Evolutionary conservation across 345 rosid species (phyloP).

Genomic region (Anacardium occidentale): DNA sequence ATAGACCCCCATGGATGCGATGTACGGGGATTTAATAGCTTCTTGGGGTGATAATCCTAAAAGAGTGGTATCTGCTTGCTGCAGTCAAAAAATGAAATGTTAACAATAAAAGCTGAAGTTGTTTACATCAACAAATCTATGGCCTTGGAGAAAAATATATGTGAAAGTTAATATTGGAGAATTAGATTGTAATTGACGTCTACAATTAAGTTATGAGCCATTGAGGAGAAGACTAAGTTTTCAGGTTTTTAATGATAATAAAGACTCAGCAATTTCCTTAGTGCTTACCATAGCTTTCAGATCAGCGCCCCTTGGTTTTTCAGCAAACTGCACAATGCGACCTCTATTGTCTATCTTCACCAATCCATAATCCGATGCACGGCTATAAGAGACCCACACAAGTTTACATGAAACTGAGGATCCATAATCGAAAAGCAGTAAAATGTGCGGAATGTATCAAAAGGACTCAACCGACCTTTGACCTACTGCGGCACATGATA

Average conservation of each 20-base stretch:
- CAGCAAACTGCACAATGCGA: slow-evolving; percentile 63
- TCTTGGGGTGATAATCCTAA: slow-evolving; percentile 69
- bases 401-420: slow-evolving; percentile 15
- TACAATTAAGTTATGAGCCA: background rate
- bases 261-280: background rate
- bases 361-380: slow-evolving; percentile 89
- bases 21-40: slow-evolving; percentile 59
- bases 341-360: slow-evolving; percentile 75
- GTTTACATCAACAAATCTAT: no score
- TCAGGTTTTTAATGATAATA: background rate
- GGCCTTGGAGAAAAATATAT: background rate
- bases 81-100: slow-evolving; percentile 25
- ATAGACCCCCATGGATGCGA: slow-evolving; percentile 97
- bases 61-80: slow-evolving; percentile 69
- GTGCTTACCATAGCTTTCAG: slow-evolving; percentile 74
- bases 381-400: slow-evolving; percentile 46
- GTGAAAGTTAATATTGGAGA: background rate
- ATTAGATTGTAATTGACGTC: background rate
- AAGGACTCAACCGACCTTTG: slow-evolving; percentile 49
- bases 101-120: background rate
- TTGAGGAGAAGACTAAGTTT: background rate
- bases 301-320: slow-evolving; percentile 79
- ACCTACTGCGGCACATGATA: slow-evolving; percentile 69
- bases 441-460: background rate
- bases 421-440: background rate